phyloP scores from a whole-genome alignment of 257 asterid species.

The Nicotiana benthamiana region DNA sequence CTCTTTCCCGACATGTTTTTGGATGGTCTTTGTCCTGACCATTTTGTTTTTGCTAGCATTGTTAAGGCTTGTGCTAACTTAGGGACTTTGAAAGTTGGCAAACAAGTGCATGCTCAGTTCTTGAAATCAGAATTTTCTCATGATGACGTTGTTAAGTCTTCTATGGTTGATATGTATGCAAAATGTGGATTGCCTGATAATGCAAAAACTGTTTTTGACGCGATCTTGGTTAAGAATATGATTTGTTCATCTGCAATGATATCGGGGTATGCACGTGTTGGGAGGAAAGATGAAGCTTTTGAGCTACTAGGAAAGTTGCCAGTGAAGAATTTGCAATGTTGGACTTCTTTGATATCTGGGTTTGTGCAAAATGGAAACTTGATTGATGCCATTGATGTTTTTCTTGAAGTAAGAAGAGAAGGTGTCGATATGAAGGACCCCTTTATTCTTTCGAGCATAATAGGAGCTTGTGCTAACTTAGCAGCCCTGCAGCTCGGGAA shows the following conservation, averaged over 20 bases:
- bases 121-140: constrained; percentile 31
- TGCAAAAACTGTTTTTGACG: constrained; percentile 46
- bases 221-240: constrained; percentile 38
- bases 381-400: constrained; percentile 41
- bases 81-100: constrained; percentile 37
- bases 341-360: constrained; percentile 70
- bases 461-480: constrained; percentile 54
- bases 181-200: constrained; percentile 54
- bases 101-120: constrained; percentile 62
- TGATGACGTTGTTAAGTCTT: constrained; percentile 71
- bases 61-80: constrained; percentile 57
- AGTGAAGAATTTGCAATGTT: constrained; percentile 33
- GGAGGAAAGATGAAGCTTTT: constrained; percentile 52
- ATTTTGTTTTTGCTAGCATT: constrained; percentile 50
- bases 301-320: constrained; percentile 33
- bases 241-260: constrained; percentile 67
- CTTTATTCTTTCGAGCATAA: constrained; percentile 48
- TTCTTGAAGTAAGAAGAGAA: constrained; percentile 48
- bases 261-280: constrained; percentile 57
- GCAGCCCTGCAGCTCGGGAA: constrained; percentile 53
- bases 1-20: constrained; percentile 28
- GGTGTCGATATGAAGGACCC: constrained; percentile 42
- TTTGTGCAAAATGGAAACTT: constrained; percentile 52
- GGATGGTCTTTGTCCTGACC: constrained; percentile 53
- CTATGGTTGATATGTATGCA: constrained; percentile 67